A percentile compares a stretch with the other conserved stretches of the same genome.
phyloP scores from a whole-genome alignment of 768 basidiomycete genomes.

The Pleurotus pulmonarius region DNA sequence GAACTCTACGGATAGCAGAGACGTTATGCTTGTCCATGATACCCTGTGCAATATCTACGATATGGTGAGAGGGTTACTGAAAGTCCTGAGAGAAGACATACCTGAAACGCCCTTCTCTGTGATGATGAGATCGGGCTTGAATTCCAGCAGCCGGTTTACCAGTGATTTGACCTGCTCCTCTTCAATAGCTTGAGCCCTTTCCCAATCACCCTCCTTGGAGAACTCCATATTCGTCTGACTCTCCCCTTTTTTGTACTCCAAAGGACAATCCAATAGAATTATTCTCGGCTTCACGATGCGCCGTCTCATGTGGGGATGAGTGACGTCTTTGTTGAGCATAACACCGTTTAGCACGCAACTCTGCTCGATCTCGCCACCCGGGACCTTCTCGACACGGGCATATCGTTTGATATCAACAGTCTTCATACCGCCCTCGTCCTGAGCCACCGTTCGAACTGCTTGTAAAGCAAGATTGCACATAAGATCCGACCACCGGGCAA shows the following conservation, averaged over 20 bases:
- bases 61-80: not conserved
- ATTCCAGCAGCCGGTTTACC: slow-evolving; percentile 82
- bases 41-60: slow-evolving; percentile 86
- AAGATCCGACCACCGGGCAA: slow-evolving; percentile 92
- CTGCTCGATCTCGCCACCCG: slow-evolving; percentile 96
- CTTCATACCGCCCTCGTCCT: slow-evolving; percentile 70
- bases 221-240: slow-evolving; percentile 99
- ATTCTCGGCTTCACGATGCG: slow-evolving; percentile 88
- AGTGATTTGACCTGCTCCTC: slow-evolving; percentile 93
- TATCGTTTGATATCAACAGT: slow-evolving; percentile 98
- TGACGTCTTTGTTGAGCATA: slow-evolving; percentile 99
- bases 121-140: slow-evolving; percentile 92
- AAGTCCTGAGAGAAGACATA: slow-evolving; percentile 30
- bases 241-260: slow-evolving; percentile 99
- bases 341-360: slow-evolving; percentile 84
- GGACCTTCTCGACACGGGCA: slow-evolving; percentile 94
- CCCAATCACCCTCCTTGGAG: slow-evolving; percentile 91
- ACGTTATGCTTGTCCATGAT: slow-evolving; percentile 84
- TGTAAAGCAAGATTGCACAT: slow-evolving; percentile 96
- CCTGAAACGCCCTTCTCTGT: slow-evolving; percentile 98
- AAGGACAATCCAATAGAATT: slow-evolving; percentile 86
- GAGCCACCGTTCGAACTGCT: slow-evolving; percentile 86
- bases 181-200: slow-evolving; percentile 87
- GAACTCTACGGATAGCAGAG: slow-evolving; percentile 93
- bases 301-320: slow-evolving; percentile 94